Evolutionary conservation across 495 filamentous ascomycete species (phyloP).

Genomic region (Lophiostoma macrostomum): DNA sequence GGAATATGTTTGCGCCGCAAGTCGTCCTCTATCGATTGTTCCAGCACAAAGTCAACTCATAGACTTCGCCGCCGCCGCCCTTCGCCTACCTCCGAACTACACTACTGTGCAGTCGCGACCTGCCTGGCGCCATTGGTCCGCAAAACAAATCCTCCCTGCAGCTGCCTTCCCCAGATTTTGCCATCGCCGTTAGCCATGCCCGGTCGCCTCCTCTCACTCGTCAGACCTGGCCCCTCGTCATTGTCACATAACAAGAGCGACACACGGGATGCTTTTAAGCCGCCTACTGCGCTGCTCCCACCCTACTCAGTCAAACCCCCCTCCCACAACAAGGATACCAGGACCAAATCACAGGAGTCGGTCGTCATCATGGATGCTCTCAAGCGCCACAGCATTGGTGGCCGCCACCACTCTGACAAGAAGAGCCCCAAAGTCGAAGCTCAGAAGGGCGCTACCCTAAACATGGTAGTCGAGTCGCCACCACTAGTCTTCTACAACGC

Average conservation of each 20-base stretch:
- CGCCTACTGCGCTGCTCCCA: conserved; percentile 22
- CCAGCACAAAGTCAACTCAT: conserved; percentile 24
- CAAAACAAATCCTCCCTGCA: background rate
- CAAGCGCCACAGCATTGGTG: conserved; percentile 32
- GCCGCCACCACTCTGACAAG: conserved; percentile 24
- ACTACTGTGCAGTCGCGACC: background rate
- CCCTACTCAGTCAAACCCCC: conserved; percentile 31
- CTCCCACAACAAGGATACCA: background rate
- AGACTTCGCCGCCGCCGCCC: background rate
- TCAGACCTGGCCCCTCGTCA: conserved; percentile 15
- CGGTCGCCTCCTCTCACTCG: conserved; percentile 24
- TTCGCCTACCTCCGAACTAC: background rate
- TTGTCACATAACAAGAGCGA: conserved; percentile 7
- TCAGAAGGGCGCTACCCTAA: conserved; percentile 55
- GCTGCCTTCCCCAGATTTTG: conserved; percentile 23
- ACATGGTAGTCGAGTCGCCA: conserved; percentile 82
- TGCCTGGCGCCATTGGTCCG: conserved; percentile 12
- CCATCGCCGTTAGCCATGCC: conserved; percentile 27
- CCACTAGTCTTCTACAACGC: conserved; percentile 74
- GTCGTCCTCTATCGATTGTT: conserved; percentile 13
- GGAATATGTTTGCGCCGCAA: conserved; percentile 20
- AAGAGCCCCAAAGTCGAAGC: conserved; percentile 34
- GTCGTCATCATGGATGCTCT: conserved; percentile 31
- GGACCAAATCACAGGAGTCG: conserved; percentile 21
- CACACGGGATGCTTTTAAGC: too few relatives aligned